Evolutionary conservation across 192 early-diverging fungal genomes (phyloP).

Genomic region (Fimicolochytrium jonesii): DNA sequence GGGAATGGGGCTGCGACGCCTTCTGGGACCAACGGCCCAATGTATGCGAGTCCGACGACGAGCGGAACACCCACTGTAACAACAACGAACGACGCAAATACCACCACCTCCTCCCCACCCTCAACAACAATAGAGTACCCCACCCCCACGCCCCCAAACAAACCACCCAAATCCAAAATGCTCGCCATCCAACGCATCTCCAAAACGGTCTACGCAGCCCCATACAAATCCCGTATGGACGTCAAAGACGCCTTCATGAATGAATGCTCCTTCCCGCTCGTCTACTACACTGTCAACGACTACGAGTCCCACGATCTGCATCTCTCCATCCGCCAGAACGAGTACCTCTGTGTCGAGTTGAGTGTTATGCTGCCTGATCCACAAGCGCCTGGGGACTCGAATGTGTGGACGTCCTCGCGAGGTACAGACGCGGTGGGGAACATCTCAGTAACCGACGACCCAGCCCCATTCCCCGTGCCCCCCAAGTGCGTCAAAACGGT

Average conservation of each 20-base stretch:
- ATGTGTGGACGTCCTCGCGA: slow-evolving; percentile 24
- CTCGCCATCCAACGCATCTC: slow-evolving; percentile 71
- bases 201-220: slow-evolving; percentile 79
- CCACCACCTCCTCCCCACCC: not conserved
- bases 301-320: slow-evolving; percentile 87
- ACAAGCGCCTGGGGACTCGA: slow-evolving; percentile 21
- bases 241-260: slow-evolving; percentile 79
- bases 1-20: slow-evolving; percentile 1
- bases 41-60: not conserved
- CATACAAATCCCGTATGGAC: slow-evolving; percentile 89
- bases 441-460: slow-evolving; percentile 34
- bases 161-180: slow-evolving; percentile 54
- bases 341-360: slow-evolving; percentile 89
- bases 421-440: slow-evolving; percentile 34
- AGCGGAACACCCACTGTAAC: not conserved
- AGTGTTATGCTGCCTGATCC: slow-evolving; percentile 65
- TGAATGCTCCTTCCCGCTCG: slow-evolving; percentile 86
- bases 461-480: slow-evolving; percentile 53
- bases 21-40: not conserved
- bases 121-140: not conserved
- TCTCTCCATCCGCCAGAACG: slow-evolving; percentile 75
- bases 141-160: not conserved
- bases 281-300: slow-evolving; percentile 92
- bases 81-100: slow-evolving; percentile 12
- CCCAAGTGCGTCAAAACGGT: slow-evolving; percentile 60